Evolutionary conservation across 2,329 filamentous ascomycete species (phyloP).

Genomic region (Hypoxylon sp.): DNA sequence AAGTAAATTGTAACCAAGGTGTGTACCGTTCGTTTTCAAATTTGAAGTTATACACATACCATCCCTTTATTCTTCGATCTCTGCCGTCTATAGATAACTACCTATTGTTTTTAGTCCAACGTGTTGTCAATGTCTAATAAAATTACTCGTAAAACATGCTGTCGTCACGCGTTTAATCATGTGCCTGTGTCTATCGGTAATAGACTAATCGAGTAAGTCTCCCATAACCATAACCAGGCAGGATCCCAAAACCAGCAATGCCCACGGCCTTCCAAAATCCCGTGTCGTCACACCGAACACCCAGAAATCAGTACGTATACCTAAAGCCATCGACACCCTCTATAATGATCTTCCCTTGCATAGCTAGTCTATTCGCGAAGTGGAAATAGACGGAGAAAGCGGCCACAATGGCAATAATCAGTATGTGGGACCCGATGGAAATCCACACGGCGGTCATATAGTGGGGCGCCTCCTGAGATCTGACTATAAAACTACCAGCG

Average conservation of each 20-base stretch:
- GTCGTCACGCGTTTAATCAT: conserved; percentile 1
- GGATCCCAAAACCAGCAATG: background rate
- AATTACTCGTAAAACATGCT: conserved; percentile 21
- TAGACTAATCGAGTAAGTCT: background rate
- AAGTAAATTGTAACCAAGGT: background rate
- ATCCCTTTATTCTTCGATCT: background rate
- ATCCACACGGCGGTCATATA: conserved; percentile 78
- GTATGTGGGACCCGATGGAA: conserved; percentile 74
- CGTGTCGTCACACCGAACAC: background rate
- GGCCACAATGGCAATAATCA: conserved; percentile 69
- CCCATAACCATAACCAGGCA: background rate
- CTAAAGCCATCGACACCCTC: conserved; percentile 61
- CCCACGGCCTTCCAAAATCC: too few relatives aligned
- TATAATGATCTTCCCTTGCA: conserved; percentile 62
- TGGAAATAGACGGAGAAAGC: conserved; percentile 69
- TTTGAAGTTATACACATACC: background rate
- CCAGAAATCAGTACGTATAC: conserved; percentile 49
- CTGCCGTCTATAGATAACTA: conserved; percentile 1
- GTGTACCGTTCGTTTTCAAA: background rate
- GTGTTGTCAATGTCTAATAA: background rate
- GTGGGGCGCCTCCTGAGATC: conserved; percentile 71
- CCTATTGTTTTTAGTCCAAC: background rate
- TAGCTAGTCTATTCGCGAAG: conserved; percentile 64
- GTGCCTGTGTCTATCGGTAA: background rate
- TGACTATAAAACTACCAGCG: conserved; percentile 76